Base-by-base conservation (phyloP, 192 early-diverging fungal genomes). In the Coemansia sp. region DNA sequence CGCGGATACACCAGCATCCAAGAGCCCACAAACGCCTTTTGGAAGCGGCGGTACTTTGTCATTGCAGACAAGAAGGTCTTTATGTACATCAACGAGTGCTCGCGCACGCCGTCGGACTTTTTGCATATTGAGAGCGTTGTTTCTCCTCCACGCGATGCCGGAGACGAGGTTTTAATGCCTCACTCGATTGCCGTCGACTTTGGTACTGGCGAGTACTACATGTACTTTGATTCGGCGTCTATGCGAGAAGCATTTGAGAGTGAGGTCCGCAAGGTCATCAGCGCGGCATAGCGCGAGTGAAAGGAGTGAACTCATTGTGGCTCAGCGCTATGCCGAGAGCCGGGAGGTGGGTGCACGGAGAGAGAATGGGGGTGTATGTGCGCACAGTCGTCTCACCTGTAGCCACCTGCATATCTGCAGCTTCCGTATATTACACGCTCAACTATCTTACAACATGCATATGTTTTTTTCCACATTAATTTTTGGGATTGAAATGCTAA, bases 21-120 rank as follows among this genome's bases (percentile, higher is more conserved):
- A 59, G 73, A 80, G 66, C 78, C 78, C 1, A 64, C 66, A 16
- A 75, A 71, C 41, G 62, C 72, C 40, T 80, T 70, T 53, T 80
- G 78, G 78, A 80, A 80, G 66, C 78, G 78, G 34, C 65, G 78
- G 31, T 80, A 75, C 59, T 80, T 80, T 80, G 78, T 74, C 10
- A 39, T 80, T 36, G 69, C 78, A 0, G 69, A 80, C 37, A 66
- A 72, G 24, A 80, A 69, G 7, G 51, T 80, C 59, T 80, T 80
- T 53, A 53, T 74, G 62, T 80, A 80, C 65, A 80, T 67, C 33
- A 80, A 80, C 51, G 78, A 80, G 63, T 80, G 78, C 78, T 75
- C 73, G 39, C 73, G 72, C 63, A 53, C 63, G 10, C 78, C 78
- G 37, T 66, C 73, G 4, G 78, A 75, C 51, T 72, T 59, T 40